Evolutionary conservation across 2,329 filamentous ascomycete species (phyloP), one percentile per base, ranked within the genome.

Genomic region (Pestalotiopsis sp.): DNA sequence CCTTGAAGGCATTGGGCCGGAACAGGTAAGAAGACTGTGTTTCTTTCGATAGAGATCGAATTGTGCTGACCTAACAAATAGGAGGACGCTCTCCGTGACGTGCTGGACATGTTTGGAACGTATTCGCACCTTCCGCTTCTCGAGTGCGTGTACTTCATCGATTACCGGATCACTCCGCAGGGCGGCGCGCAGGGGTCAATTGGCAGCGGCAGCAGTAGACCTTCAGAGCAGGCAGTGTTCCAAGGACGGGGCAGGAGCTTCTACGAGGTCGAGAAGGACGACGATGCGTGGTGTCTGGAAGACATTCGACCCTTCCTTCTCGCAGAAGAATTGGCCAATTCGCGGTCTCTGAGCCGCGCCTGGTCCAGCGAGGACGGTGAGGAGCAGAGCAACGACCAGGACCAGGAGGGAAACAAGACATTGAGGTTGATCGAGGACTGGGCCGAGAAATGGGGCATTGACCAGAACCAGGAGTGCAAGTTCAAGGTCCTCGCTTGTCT

Each of bases 401-500:
- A 45, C 6, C 12, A 17, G 23, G 20, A 64, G 62, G 62, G 20
- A 7, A 31, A 13, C 9, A 45, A 64, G n/a, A 20, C n/a, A 2
- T 14, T 45, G 36, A 23, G 25, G 4, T 12, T 45, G n/a, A 25
- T 64, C n/a, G 17, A 45, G 39, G 39, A 45, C 49, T 52, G 61
- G 23, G 61, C 61, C 11, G 39, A 45, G 14, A 52, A 25, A 39
- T 64, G 61, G 61, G 38, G 61, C 13, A 11, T 64, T 2, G 20
- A 64, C 3, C 13, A 41, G 64, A 31, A 66, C 3, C 20, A 60
- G 23, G 13, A 31, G 31, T 66, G 64, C 27, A 11, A 59, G 49
- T 66, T 66, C 38, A 66, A 66, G 36, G 64, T 66, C 13, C 36
- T 66, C 36, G 52, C 52, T 66, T 66, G 64, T 60, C 14, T 66